Evolutionary conservation across 306 rosid species (phyloP), one percentile per base, ranked within the genome.

Genomic region (Crotalaria pallida): DNA sequence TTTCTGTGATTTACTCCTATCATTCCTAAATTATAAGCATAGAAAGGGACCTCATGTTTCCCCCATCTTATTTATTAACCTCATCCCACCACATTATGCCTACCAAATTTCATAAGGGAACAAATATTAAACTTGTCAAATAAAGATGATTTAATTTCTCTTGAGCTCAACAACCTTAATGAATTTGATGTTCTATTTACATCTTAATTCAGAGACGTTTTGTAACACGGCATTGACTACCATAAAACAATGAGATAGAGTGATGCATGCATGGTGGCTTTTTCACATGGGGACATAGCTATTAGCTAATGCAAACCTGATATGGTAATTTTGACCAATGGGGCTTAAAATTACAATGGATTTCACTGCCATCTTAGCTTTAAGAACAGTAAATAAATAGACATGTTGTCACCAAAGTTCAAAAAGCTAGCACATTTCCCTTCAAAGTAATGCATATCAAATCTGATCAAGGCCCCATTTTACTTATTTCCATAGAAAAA

Each of bases 181-280:
- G 23, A 63, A 57, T 65, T 75, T 48, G 6, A 56, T 40, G 74
- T 38, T 69, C 48, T 58, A 65, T 65, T 69, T 74, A 57, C 60
- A 62, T 17, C 62, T 47, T 15, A 79, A 41, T 57, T 64, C 58
- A 80, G 74, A 48, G 78, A n/a, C 70, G 50, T 29, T 36, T 26
- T 34, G 26, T 31, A 34, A 51, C 78, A 78, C 80, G 79, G 33
- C 83, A 79, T 73, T 79, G 83, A 82, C 81, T 70, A 17, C 2
- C 23, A 73, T 56, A 49, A 49, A 68, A 29, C 66, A 59, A 34
- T 12, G 63, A 29, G 22, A 48, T 11, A 62, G 63, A 33, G 17
- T 2, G 27, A 26, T 38, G 3, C 49, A 24, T 7, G 53, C 71
- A 31, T 16, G 61, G 36, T 40, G 72, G 60, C 67, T 44, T 51